A percentile compares a stretch with the other conserved stretches of the same genome.
These are phyloP conservation scores for Alternaria ethzedia DNA, from an alignment of 2,329 filamentous ascomycete species.

Conservation along the genomic window DNA sequence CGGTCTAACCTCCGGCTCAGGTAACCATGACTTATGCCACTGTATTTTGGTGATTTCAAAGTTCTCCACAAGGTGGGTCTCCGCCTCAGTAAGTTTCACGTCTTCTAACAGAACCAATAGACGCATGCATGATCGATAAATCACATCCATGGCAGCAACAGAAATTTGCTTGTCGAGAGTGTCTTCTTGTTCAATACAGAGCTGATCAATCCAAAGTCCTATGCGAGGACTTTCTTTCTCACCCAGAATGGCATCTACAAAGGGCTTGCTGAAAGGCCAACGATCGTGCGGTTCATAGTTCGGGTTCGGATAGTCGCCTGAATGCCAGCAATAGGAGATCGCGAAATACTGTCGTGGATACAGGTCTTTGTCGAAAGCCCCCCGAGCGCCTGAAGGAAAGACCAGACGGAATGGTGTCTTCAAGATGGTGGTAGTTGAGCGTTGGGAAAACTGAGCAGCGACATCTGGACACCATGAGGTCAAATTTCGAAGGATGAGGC, in stretches of 20 bases:
- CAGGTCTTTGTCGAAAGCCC: slow-evolving; percentile 13
- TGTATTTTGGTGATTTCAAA: not conserved
- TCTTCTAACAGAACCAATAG: slow-evolving; percentile 21
- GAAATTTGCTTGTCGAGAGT: slow-evolving; percentile 14
- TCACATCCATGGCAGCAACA: slow-evolving; percentile 26
- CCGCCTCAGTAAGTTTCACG: slow-evolving; percentile 12
- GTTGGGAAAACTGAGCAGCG: slow-evolving; percentile 5
- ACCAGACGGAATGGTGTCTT: slow-evolving; percentile 23
- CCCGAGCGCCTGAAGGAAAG: slow-evolving; percentile 7
- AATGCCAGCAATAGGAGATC: slow-evolving; percentile 26
- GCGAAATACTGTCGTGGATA: slow-evolving; percentile 24
- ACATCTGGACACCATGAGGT: slow-evolving; percentile 9
- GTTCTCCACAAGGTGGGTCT: slow-evolving; percentile 4
- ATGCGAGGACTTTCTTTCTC: slow-evolving; percentile 20
- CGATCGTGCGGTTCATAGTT: slow-evolving; percentile 10
- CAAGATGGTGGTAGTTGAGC: slow-evolving; percentile 13
- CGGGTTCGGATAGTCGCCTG: slow-evolving; percentile 9
- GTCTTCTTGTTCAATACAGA: slow-evolving; percentile 20
- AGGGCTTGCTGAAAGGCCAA: slow-evolving; percentile 24
- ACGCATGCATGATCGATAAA: slow-evolving; percentile 22
- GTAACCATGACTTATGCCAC: not conserved
- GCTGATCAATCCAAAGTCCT: slow-evolving; percentile 28
- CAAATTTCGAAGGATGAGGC: slow-evolving; percentile 8
- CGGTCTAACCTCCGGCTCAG: not conserved
- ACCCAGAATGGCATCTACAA: slow-evolving; percentile 21